Conservation (phyloP, 2,329 filamentous ascomycete genomes). For the Aspergillus proliferans region DNA sequence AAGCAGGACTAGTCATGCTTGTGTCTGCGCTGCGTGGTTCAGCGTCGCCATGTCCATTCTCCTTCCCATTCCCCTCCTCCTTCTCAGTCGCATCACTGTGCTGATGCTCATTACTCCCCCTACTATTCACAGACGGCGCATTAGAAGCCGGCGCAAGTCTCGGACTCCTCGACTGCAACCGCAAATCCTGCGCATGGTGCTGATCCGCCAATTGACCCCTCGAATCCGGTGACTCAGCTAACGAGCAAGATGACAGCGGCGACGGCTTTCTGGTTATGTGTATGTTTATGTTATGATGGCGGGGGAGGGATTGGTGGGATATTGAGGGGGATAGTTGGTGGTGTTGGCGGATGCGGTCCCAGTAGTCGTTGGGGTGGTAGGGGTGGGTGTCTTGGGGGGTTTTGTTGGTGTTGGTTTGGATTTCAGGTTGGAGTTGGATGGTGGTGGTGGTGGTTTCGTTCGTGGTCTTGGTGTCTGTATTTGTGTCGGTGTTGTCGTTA, state of each 20-base stretch:
- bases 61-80: too few relatives aligned
- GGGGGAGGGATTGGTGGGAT: not conserved
- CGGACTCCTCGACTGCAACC: slow-evolving; percentile 30
- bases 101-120: not conserved
- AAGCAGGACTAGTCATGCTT: slow-evolving; percentile 10
- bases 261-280: not conserved
- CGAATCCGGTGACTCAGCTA: not conserved
- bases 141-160: not conserved
- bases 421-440: not conserved
- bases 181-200: slow-evolving; percentile 27
- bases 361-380: not conserved
- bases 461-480: too few relatives aligned
- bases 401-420: not conserved
- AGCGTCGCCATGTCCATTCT: not conserved
- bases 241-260: not conserved
- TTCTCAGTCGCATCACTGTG: not conserved
- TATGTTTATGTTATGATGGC: not conserved
- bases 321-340: slow-evolving; percentile 1
- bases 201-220: slow-evolving; percentile 13
- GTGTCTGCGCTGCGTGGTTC: not conserved
- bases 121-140: too few relatives aligned
- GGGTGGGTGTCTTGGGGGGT: not conserved
- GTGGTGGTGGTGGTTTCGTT: too few relatives aligned
- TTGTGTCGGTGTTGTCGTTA: too few relatives aligned
- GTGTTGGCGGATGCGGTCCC: slow-evolving; percentile 1